These are phyloP conservation scores for Discostella stelligeroides DNA, from an alignment of 108 stramenopile genomes.

Conservation along the genomic window DNA sequence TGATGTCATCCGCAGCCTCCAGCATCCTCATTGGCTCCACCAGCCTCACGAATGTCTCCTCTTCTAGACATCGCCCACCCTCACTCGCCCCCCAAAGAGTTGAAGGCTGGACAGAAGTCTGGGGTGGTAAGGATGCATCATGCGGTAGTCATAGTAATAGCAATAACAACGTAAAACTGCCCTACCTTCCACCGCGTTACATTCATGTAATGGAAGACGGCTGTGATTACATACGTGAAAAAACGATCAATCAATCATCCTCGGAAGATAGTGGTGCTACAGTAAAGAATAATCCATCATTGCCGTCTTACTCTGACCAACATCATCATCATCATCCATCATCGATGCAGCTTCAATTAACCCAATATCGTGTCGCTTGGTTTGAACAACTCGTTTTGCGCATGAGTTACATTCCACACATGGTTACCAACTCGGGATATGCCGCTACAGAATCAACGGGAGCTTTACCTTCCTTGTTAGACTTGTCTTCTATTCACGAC, in stretches of 20 bases:
- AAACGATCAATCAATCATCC: no score
- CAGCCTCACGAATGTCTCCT: conserved; percentile 47
- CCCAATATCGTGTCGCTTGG: conserved; percentile 74
- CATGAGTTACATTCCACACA: conserved; percentile 60
- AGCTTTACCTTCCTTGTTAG: conserved; percentile 55
- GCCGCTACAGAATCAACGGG: conserved; percentile 60
- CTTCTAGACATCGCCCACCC: conserved; percentile 34
- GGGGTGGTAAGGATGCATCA: conserved; percentile 51
- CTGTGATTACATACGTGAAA: no score
- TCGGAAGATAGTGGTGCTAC: no score
- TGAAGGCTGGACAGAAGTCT: conserved; percentile 82
- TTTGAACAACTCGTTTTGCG: conserved; percentile 68
- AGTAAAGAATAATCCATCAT: no score
- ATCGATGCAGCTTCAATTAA: conserved; percentile 35
- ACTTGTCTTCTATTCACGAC: conserved; percentile 40
- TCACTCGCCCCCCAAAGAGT: conserved; percentile 19
- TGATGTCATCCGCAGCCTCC: no score
- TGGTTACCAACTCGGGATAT: conserved; percentile 63
- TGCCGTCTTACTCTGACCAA: not conserved
- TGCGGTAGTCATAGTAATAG: not conserved
- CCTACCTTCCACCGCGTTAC: no score
- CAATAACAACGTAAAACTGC: no score
- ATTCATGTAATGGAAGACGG: conserved; percentile 27
- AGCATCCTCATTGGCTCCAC: no score
- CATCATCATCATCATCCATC: not conserved